Evolutionary conservation across 2,329 filamentous ascomycete species (phyloP).

Genomic region (Fusarium luffae): DNA sequence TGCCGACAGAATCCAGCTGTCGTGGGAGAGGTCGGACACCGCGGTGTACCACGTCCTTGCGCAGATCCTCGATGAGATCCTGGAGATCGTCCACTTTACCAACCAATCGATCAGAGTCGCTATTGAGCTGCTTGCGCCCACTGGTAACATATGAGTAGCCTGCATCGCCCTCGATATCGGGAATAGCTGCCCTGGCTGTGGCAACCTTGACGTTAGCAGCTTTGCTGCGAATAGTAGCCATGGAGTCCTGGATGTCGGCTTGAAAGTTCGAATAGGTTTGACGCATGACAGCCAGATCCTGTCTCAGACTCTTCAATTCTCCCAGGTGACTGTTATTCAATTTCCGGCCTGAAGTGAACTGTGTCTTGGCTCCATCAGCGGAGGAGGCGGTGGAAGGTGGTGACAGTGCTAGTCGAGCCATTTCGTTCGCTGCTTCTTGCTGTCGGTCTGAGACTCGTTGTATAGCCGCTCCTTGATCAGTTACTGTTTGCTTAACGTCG

Average conservation of each 20-base stretch:
- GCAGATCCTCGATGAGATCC: slow-evolving; percentile 93
- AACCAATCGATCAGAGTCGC: slow-evolving; percentile 91
- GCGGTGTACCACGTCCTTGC: slow-evolving; percentile 94
- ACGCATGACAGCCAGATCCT: slow-evolving; percentile 89
- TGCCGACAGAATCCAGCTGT: slow-evolving; percentile 88
- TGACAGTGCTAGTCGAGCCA: slow-evolving; percentile 69
- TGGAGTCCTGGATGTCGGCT: slow-evolving; percentile 86
- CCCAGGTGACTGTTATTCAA: slow-evolving; percentile 71
- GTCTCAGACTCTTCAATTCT: slow-evolving; percentile 84
- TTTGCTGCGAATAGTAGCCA: slow-evolving; percentile 84
- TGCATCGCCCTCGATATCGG: slow-evolving; percentile 78
- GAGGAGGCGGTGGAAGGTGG: slow-evolving; percentile 58
- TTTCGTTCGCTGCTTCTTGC: slow-evolving; percentile 87
- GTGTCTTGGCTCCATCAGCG: slow-evolving; percentile 54
- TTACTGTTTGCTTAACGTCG: slow-evolving; percentile 83
- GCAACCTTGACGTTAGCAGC: slow-evolving; percentile 82
- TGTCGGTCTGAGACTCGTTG: slow-evolving; percentile 91
- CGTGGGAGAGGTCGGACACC: slow-evolving; percentile 91
- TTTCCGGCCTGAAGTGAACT: slow-evolving; percentile 53
- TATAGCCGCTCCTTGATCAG: slow-evolving; percentile 83
- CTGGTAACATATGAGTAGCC: slow-evolving; percentile 86
- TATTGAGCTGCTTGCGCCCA: slow-evolving; percentile 86
- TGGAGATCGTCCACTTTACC: slow-evolving; percentile 96
- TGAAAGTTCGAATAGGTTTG: slow-evolving; percentile 95
- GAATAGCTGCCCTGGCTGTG: slow-evolving; percentile 76